Evolutionary conservation across 257 asterid species (phyloP), one percentile per base, ranked within the genome.

Genomic region (Nyctanthes arbortristis): DNA sequence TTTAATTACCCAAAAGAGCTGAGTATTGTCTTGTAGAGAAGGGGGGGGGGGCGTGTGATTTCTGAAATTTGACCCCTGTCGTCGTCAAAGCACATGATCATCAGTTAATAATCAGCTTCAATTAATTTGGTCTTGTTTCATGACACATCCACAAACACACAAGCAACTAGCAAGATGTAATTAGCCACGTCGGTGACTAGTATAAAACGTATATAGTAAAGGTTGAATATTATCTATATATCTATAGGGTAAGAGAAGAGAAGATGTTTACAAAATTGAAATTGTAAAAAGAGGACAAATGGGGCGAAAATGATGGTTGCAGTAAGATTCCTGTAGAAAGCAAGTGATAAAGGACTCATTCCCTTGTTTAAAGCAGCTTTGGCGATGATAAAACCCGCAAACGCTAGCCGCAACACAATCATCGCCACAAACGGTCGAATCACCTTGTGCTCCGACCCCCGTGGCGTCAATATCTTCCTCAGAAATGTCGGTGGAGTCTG

Each of bases 361-460:
- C 95, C 96, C 11, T 79, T 10, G 75, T 88, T 81, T 0, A 91
- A 79, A 33, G 95, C 97, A 24, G 83, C 36, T 58, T 91, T 88
- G 0, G 94, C 83, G 34, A 91, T 83, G 4, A 87, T 87, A 10
- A 82, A 77, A 34, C 96, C 96, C 16, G 94, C 92, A 67, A 52
- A 83, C 0, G 88, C 96, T 73, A 87, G 79, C 67, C 85, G 97
- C 75, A 88, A 54, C 52, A 84, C 69, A 43, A 78, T 54, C 1
- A 88, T 91, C 0, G 72, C 90, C 62, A 87, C 13, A n/a, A n/a
- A n/a, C n/a, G n/a, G n/a, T n/a, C n/a, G n/a, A n/a, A n/a, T n/a
- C n/a, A n/a, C n/a, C n/a, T n/a, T n/a, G n/a, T n/a, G n/a, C n/a
- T n/a, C n/a, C n/a, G n/a, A n/a, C n/a, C n/a, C n/a, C n/a, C n/a